Conservation (phyloP, 1,139 yeast species). For the Blastobotrys ciferrii region DNA sequence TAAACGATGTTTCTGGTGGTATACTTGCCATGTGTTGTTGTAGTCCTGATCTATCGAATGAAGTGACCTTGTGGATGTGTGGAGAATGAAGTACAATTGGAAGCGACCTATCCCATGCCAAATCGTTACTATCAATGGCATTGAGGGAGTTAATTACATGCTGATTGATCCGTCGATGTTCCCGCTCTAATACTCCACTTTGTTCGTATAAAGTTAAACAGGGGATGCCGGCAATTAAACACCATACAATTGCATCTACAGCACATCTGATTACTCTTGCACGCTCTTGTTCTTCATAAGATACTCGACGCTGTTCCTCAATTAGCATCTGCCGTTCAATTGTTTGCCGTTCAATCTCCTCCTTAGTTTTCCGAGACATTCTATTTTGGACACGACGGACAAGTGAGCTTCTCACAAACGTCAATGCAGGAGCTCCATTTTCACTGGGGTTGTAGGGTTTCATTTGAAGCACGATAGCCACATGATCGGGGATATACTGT, state of each 20-base stretch:
- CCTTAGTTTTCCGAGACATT: neutral
- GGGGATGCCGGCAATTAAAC: slow-evolving; percentile 10
- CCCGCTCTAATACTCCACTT: slow-evolving; percentile 1
- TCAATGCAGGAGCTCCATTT: neutral
- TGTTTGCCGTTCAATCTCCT: neutral
- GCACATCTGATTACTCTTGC: slow-evolving; percentile 4
- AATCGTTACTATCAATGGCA: neutral
- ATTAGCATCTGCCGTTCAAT: neutral
- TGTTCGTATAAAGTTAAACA: slow-evolving; percentile 11
- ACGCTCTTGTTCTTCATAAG: slow-evolving; percentile 2
- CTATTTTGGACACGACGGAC: neutral
- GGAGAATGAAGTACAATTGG: neutral
- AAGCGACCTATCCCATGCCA: neutral
- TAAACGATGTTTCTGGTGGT: neutral
- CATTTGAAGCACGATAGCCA: slow-evolving; percentile 3
- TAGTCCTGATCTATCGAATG: neutral
- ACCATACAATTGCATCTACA: slow-evolving; percentile 10
- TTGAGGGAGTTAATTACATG: neutral
- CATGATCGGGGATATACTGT: slow-evolving; percentile 14
- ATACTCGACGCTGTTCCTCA: neutral
- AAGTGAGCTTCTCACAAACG: neutral
- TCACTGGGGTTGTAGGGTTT: slow-evolving; percentile 1
- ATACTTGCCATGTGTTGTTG: neutral
- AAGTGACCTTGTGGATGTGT: neutral
- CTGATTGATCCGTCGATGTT: neutral